Percentiles rank a stretch among this genome's conserved stretches.
phyloP scores from a whole-genome alignment of 306 rosid genomes.

The Abrus pulchellus region DNA sequence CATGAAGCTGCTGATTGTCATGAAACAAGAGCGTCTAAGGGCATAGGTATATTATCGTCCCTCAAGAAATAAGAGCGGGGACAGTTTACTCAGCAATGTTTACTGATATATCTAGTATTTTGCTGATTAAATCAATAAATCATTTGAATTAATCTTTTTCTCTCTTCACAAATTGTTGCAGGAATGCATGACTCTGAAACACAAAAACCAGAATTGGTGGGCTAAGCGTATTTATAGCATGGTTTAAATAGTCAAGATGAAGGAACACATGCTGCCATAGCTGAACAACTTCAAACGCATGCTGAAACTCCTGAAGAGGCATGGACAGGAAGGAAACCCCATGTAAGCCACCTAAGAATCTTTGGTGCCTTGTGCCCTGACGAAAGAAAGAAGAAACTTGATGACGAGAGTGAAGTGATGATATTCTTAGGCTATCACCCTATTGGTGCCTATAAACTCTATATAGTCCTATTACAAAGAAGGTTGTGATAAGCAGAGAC shows the following conservation, averaged over 20 bases:
- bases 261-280: conserved; percentile 87
- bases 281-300: conserved; percentile 76
- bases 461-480: too few relatives aligned
- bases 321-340: too few relatives aligned
- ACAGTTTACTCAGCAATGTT: not conserved
- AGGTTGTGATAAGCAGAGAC: too few relatives aligned
- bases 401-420: too few relatives aligned
- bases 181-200: conserved; percentile 92
- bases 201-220: conserved; percentile 80
- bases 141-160: not conserved
- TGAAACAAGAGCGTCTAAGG: conserved; percentile 79
- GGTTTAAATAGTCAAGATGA: conserved; percentile 87
- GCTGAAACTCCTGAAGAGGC: conserved; percentile 20
- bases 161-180: conserved; percentile 48
- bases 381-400: too few relatives aligned
- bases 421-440: too few relatives aligned
- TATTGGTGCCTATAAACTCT: too few relatives aligned
- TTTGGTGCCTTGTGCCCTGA: too few relatives aligned
- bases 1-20: conserved; percentile 82
- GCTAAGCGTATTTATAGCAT: conserved; percentile 72
- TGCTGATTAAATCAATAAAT: not conserved
- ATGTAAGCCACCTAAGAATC: too few relatives aligned
- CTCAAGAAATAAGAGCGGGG: not conserved
- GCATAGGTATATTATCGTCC: conserved; percentile 71
- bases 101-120: not conserved